A percentile compares a stretch with the other conserved stretches of the same genome.
These are phyloP conservation scores for Geopyxis carbonaria DNA, from an alignment of 495 filamentous ascomycete species.

Conservation along the genomic window DNA sequence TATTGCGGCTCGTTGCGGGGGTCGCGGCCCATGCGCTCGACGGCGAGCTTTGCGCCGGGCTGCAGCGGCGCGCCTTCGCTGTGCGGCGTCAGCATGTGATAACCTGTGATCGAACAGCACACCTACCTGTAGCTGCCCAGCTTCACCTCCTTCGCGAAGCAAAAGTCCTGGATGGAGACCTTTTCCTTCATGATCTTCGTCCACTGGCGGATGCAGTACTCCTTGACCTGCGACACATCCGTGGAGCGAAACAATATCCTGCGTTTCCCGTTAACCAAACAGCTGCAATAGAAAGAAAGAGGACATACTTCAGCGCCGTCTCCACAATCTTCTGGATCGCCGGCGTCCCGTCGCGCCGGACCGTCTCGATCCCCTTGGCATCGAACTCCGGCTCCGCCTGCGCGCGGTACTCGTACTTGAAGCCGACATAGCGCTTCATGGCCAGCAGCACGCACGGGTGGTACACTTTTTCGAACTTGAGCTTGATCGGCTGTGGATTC, in stretches of 20 bases:
- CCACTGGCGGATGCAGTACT: slow-evolving; percentile 81
- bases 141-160: slow-evolving; percentile 80
- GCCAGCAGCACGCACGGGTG: slow-evolving; percentile 82
- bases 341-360: slow-evolving; percentile 82
- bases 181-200: slow-evolving; percentile 78
- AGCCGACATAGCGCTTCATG: slow-evolving; percentile 96
- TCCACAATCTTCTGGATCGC: slow-evolving; percentile 97
- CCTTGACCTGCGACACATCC: slow-evolving; percentile 78
- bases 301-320: slow-evolving; percentile 50
- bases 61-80: slow-evolving; percentile 62
- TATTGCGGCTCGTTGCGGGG: slow-evolving; percentile 80
- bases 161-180: slow-evolving; percentile 88
- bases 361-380: slow-evolving; percentile 95
- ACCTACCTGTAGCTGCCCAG: slow-evolving; percentile 54
- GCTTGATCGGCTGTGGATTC: slow-evolving; percentile 83
- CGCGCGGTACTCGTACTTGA: slow-evolving; percentile 72
- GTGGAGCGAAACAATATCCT: slow-evolving; percentile 69
- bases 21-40: slow-evolving; percentile 70
- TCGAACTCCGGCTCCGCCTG: slow-evolving; percentile 84
- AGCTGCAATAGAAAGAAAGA: neutral
- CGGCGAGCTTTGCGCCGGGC: slow-evolving; percentile 73
- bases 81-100: slow-evolving; percentile 3
- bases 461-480: slow-evolving; percentile 98
- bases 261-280: neutral
- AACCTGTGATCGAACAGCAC: neutral